Conservation (phyloP, 371 early-diverging fungal genomes). For the Sporodiniella umbellata region DNA sequence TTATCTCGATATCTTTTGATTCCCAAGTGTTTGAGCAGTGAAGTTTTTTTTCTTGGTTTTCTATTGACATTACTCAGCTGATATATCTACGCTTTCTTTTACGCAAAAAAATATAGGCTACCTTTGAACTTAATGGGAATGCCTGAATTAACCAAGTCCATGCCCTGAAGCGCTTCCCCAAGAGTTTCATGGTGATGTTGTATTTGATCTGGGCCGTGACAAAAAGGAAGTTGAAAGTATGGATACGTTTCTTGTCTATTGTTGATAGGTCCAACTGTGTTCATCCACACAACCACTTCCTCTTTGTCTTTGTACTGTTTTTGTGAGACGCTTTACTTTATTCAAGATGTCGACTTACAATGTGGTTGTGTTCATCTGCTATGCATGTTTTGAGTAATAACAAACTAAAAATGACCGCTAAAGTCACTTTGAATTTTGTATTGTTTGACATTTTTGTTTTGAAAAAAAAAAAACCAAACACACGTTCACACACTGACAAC, state of each 20-base stretch:
- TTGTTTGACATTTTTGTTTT: too few species aligned
- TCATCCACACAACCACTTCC: conserved; percentile 68
- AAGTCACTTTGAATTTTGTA: not conserved
- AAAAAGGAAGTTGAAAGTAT: conserved; percentile 75
- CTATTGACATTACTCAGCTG: too few species aligned
- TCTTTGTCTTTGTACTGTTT: conserved; percentile 52
- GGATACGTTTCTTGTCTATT: conserved; percentile 80
- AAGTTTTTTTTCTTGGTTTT: not conserved
- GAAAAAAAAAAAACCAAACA: not conserved
- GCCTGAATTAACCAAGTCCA: conserved; percentile 73
- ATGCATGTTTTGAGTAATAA: not conserved
- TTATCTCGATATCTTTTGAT: conserved; percentile 45
- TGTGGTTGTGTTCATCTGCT: conserved; percentile 50
- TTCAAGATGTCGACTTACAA: conserved; percentile 19
- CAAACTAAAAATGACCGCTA: not conserved
- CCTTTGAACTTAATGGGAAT: conserved; percentile 61
- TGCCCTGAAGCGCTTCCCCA: conserved; percentile 80
- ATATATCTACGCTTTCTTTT: not conserved
- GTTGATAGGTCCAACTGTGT: conserved; percentile 69
- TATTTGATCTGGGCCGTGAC: conserved; percentile 55
- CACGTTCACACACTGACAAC: not conserved
- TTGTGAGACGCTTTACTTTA: not conserved
- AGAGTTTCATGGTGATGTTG: conserved; percentile 76
- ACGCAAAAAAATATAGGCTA: conserved; percentile 9
- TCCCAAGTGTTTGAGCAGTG: conserved; percentile 49